Percentiles rank a stretch among this genome's conserved stretches.
Conservation (phyloP, 768 basidiomycete species). For the Auricularia cornea region DNA sequence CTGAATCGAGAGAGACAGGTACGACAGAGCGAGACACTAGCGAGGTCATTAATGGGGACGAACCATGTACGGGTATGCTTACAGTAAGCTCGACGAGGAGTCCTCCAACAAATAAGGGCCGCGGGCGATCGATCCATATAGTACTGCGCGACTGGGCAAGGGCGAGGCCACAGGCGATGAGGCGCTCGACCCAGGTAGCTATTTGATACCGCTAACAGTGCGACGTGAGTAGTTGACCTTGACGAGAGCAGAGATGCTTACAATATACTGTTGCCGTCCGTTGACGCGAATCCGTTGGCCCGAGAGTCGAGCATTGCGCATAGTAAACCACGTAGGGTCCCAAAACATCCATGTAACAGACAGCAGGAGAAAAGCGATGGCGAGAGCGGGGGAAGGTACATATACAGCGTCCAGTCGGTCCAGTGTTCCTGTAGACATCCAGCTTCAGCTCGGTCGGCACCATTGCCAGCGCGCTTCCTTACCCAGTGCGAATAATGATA, state of each 20-base stretch:
- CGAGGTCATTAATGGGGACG: slow-evolving; percentile 1
- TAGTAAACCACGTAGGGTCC: slow-evolving; percentile 72
- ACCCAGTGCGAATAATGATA: slow-evolving; percentile 25
- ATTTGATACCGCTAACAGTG: neutral
- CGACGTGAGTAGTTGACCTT: neutral
- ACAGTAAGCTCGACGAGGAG: slow-evolving; percentile 51
- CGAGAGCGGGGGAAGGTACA: neutral
- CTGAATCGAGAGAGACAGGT: slow-evolving; percentile 49
- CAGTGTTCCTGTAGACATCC: neutral
- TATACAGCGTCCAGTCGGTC: neutral
- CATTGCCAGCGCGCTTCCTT: slow-evolving; percentile 21
- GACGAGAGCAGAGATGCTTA: slow-evolving; percentile 24
- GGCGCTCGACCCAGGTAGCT: neutral
- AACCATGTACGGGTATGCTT: slow-evolving; percentile 18
- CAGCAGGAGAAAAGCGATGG: slow-evolving; percentile 31
- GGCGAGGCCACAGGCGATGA: neutral
- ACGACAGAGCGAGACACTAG: slow-evolving; percentile 47
- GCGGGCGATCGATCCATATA: slow-evolving; percentile 28
- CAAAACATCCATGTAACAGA: slow-evolving; percentile 77
- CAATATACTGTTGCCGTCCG: slow-evolving; percentile 58
- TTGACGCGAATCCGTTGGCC: slow-evolving; percentile 61
- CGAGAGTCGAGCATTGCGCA: slow-evolving; percentile 53
- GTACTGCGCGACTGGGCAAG: slow-evolving; percentile 29
- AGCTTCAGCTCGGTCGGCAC: neutral
- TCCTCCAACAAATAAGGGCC: slow-evolving; percentile 40